Evolutionary conservation across 1,284 basidiomycete genomes (phyloP), one percentile per base, ranked within the genome.

Genomic region (Takashimella tepidaria): DNA sequence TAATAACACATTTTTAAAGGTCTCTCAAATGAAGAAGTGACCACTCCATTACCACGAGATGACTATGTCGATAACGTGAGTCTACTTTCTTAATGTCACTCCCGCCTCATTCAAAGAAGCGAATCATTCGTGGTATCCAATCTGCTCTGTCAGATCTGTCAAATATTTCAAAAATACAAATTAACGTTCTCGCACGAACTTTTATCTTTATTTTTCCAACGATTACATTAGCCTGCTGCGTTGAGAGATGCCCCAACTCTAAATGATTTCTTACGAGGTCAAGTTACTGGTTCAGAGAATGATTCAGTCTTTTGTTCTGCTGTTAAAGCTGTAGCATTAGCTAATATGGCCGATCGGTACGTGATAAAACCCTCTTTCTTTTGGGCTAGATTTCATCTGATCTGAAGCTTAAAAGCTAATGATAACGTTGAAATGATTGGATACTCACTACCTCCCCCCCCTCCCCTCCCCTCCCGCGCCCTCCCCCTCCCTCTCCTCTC

Each of bases 21-120:
- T 11, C 60, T 70, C 45, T 48, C 57, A 23, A 57, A 65, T 13
- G 59, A 66, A 1, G 71, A 73, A 37, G 66, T 74, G 24, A 68
- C 69, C 4, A 75, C 73, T 0, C 72, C 74, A 3, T 71, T 68
- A 53, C 74, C 74, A 2, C 53, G 56, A 26, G 67, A 68, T 8
- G 54, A 60, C 21, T 72, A 70, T 47, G 31, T 37, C 31, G 59
- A 63, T 4, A 53, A 45, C 10, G 64, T 69, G 42, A 48, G 60
- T 47, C 21, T 49, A 13, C 8, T 41, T 37, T n/a, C n/a, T n/a
- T n/a, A n/a, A n/a, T n/a, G n/a, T n/a, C n/a, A n/a, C n/a, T n/a
- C n/a, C n/a, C n/a, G n/a, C n/a, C n/a, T n/a, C n/a, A n/a, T n/a
- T n/a, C n/a, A n/a, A n/a, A n/a, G n/a, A n/a, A n/a, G n/a, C n/a